A percentile compares a stretch with the other conserved stretches of the same genome.
Conservation (phyloP, 2,329 filamentous ascomycete species). For the Magnaporthales sp. region DNA sequence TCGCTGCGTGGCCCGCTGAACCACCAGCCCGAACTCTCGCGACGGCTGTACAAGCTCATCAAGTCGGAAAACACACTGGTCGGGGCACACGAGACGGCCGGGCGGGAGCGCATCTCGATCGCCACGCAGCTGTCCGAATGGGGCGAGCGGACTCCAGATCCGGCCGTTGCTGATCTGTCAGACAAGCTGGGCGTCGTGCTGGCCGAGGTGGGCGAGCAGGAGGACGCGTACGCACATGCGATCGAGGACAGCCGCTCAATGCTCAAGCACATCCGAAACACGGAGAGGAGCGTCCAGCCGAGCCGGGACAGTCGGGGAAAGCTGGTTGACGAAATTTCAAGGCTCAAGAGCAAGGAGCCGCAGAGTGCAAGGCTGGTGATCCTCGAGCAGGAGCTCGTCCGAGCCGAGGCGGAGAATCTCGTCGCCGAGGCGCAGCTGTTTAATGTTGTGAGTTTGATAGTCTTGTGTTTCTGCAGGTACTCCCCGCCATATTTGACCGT, state of each 20-base stretch:
- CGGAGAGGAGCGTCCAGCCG: slow-evolving; percentile 90
- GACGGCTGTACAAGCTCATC: slow-evolving; percentile 83
- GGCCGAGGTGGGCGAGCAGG: slow-evolving; percentile 88
- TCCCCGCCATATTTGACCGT: not conserved
- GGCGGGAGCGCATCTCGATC: slow-evolving; percentile 74
- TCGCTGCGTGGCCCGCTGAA: slow-evolving; percentile 70
- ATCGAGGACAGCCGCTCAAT: slow-evolving; percentile 76
- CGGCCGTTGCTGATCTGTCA: slow-evolving; percentile 78
- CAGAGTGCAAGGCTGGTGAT: slow-evolving; percentile 71
- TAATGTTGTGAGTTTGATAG: slow-evolving; percentile 64
- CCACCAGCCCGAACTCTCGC: slow-evolving; percentile 84
- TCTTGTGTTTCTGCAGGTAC: not conserved
- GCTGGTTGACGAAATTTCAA: slow-evolving; percentile 86
- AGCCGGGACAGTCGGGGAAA: slow-evolving; percentile 80
- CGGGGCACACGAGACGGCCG: slow-evolving; percentile 73
- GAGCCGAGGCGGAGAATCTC: slow-evolving; percentile 90
- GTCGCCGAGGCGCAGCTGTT: slow-evolving; percentile 95
- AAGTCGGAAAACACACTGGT: slow-evolving; percentile 92
- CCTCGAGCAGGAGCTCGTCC: slow-evolving; percentile 91
- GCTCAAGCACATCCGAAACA: slow-evolving; percentile 90
- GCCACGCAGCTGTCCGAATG: slow-evolving; percentile 91
- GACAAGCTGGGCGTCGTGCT: slow-evolving; percentile 94
- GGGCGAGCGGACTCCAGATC: slow-evolving; percentile 87
- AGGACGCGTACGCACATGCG: slow-evolving; percentile 77
- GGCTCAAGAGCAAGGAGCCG: slow-evolving; percentile 86